These are phyloP conservation scores for Prosopis cineraria DNA, from an alignment of 306 rosid species.

Conservation along the genomic window DNA sequence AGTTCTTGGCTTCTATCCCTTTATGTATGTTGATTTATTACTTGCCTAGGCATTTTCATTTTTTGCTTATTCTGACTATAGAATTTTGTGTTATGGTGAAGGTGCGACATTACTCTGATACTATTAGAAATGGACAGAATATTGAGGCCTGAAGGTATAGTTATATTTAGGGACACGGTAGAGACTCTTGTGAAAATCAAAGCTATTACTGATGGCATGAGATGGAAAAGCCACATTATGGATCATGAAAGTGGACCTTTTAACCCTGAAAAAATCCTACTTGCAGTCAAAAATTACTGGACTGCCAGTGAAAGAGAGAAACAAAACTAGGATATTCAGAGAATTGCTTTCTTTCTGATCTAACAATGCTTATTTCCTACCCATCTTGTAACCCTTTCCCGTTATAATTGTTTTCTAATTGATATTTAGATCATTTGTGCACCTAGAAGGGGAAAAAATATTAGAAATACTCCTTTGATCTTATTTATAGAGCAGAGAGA, in stretches of 20 bases:
- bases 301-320: conserved; percentile 54
- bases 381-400: background rate
- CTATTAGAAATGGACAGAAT: conserved; percentile 94
- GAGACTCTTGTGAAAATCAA: conserved; percentile 78
- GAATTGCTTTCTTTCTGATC: background rate
- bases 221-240: conserved; percentile 78
- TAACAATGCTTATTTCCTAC: background rate
- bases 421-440: background rate
- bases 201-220: conserved; percentile 71
- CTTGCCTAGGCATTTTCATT: no score
- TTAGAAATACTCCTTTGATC: no score
- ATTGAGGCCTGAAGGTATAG: conserved; percentile 91
- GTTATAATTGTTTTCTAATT: background rate
- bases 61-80: conserved; percentile 30
- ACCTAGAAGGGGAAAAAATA: background rate
- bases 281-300: conserved; percentile 82
- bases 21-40: no score
- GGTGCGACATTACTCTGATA: conserved; percentile 75
- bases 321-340: conserved; percentile 33
- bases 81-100: conserved; percentile 35
- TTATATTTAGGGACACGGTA: conserved; percentile 77
- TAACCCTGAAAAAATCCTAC: conserved; percentile 91
- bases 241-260: conserved; percentile 97
- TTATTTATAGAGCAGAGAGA: no score
- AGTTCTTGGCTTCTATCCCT: no score